These are phyloP conservation scores for Juncus inflexus DNA, from an alignment of 176 grass and related monocot genomes.

Conservation along the genomic window DNA sequence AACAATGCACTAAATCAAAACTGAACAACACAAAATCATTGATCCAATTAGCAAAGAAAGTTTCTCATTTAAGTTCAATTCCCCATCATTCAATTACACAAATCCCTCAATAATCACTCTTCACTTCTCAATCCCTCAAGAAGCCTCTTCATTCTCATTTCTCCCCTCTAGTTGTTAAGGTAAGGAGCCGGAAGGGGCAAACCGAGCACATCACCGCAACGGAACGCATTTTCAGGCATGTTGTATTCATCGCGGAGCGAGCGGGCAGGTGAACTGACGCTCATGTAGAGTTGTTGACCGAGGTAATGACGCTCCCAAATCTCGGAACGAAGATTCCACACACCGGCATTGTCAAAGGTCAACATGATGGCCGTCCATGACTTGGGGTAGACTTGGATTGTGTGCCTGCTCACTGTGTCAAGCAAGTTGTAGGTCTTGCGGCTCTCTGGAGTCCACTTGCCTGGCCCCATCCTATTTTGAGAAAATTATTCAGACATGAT, in stretches of 20 bases:
- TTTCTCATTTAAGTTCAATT: no score
- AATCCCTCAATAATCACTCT: no score
- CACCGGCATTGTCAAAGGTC: slow-evolving; percentile 90
- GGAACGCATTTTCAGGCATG: slow-evolving; percentile 46
- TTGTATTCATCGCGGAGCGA: slow-evolving; percentile 90
- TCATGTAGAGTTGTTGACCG: slow-evolving; percentile 72
- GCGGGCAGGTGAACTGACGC: slow-evolving; percentile 59
- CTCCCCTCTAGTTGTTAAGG: slow-evolving; percentile 3
- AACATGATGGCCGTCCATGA: slow-evolving; percentile 88
- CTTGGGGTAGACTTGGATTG: slow-evolving; percentile 85
- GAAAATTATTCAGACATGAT: neutral
- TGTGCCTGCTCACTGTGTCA: slow-evolving; percentile 90
- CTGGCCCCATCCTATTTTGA: slow-evolving; percentile 63
- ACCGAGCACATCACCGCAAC: slow-evolving; percentile 62
- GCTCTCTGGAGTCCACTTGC: slow-evolving; percentile 42
- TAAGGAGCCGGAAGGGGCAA: slow-evolving; percentile 70
- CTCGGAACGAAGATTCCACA: slow-evolving; percentile 88
- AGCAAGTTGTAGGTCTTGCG: slow-evolving; percentile 72
- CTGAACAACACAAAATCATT: no score
- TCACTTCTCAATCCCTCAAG: no score
- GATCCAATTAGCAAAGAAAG: no score
- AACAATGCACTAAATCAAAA: no score
- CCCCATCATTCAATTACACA: no score
- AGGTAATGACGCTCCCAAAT: slow-evolving; percentile 68
- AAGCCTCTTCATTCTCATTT: no score